Base-by-base conservation (phyloP, 2,329 filamentous ascomycete genomes). In the Diplodia seriata region DNA sequence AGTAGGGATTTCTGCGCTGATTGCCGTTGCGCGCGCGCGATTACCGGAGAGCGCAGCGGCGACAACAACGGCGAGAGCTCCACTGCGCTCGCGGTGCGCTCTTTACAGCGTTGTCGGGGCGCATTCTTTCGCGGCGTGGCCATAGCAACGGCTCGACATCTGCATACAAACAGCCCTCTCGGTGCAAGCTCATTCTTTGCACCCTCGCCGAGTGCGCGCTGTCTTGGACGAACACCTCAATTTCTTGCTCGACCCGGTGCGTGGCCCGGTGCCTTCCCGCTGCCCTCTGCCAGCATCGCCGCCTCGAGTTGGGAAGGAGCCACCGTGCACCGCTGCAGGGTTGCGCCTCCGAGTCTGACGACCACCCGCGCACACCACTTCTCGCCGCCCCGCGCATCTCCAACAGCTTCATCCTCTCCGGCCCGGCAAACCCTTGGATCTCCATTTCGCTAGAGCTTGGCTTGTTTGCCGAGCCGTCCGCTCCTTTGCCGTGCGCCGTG, bases 401-500 rank as follows among this genome's bases (percentile, higher is more conserved):
- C 15, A 49, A 12, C 40, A 20, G 33, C 64, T 38, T 8, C 53
- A 3, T 38, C 40, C 23, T 50, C 53, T 66, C 53, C 64, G 31
- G 18, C 40, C 54, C 29, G 20, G 23, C 43, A n/a, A 50, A 9
- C 2, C 15, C 43, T 38, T 62, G 43, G 12, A 53, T n/a, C 54
- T 38, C 57, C 64, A 57, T 67, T 57, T 67, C 54, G 54, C 47
- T 18, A 18, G n/a, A 67, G 54, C 66, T 68, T 68, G 66, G 66
- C 56, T 68, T 68, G 56, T 68, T 68, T 68, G 66, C 66, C 66
- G 66, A 68, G 66, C 55, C 55, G 55, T 68, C 66, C 65, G 40
- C 54, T 67, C 65, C 40, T 67, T 67, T 47, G 54, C 54, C 23
- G 50, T 38, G 65, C 64, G 31, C 26, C 29, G 54, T 40, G 33